These are phyloP conservation scores for Cunninghamia lanceolata DNA, from an alignment of 75 land plant genomes.

Conservation along the genomic window DNA sequence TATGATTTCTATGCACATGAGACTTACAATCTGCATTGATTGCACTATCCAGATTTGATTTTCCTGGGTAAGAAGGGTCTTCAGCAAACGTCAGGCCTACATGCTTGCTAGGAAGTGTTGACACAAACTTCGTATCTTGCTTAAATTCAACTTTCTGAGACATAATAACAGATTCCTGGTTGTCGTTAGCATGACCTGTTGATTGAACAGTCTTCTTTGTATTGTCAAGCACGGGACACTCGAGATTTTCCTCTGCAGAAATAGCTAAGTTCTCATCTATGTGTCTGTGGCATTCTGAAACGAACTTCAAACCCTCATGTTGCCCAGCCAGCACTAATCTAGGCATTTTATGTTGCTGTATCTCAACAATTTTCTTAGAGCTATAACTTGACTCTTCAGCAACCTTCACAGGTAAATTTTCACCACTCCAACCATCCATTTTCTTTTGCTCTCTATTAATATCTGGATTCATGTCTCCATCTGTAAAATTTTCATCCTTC, in stretches of 20 bases:
- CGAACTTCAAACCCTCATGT: background rate
- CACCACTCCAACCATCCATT: background rate
- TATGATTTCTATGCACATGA: background rate
- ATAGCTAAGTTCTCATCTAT: background rate
- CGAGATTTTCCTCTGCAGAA: background rate
- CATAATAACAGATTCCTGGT: background rate
- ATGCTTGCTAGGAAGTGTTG: background rate
- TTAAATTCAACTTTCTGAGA: slow-evolving; percentile 2
- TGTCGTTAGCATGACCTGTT: background rate
- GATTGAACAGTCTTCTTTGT: background rate
- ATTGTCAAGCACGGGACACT: background rate
- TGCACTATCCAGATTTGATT: background rate
- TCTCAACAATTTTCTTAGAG: background rate
- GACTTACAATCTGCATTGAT: slow-evolving; percentile 4
- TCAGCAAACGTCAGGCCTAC: background rate
- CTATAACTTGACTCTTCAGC: background rate
- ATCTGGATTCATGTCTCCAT: background rate
- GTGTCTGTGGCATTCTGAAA: background rate
- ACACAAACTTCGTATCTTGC: background rate
- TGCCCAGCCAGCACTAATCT: background rate
- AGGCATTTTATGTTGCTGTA: background rate
- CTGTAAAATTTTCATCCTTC: background rate
- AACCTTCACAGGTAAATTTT: background rate
- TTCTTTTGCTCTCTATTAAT: background rate
- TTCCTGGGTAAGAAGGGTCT: background rate